Evolutionary conservation across 768 basidiomycete genomes (phyloP).

Genomic region (Trametes villosa): DNA sequence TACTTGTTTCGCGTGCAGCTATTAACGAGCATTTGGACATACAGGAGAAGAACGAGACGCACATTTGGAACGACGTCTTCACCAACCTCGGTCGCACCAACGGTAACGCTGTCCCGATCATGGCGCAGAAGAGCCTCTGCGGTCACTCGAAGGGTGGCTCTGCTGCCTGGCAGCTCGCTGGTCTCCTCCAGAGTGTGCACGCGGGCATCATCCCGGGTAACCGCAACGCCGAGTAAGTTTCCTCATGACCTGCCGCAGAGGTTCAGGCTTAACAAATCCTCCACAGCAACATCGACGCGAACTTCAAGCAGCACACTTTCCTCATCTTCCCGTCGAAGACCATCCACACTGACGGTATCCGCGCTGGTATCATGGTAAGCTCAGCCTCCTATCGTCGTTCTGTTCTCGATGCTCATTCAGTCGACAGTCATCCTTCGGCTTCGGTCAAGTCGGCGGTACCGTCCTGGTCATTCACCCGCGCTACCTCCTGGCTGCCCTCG

Average conservation of each 20-base stretch:
- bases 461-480: constrained; percentile 89
- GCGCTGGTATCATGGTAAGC: constrained; percentile 82
- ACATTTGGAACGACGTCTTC: constrained; percentile 96
- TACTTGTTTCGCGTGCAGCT: constrained; percentile 1
- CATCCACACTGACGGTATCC: constrained; percentile 92
- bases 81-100: constrained; percentile 84
- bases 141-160: constrained; percentile 99
- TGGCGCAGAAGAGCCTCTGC: constrained; percentile 96
- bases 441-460: constrained; percentile 97
- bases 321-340: constrained; percentile 98
- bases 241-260: neutral
- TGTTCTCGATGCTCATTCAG: constrained; percentile 12
- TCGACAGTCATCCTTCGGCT: constrained; percentile 87
- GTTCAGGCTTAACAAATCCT: neutral
- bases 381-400: neutral
- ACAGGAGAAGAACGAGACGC: constrained; percentile 96
- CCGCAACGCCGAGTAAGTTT: constrained; percentile 90
- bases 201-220: constrained; percentile 94
- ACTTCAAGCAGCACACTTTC: constrained; percentile 86
- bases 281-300: constrained; percentile 86
- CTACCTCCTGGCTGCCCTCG: constrained; percentile 83
- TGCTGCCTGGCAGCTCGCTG: constrained; percentile 97
- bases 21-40: constrained; percentile 17
- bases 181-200: constrained; percentile 82
- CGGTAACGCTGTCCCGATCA: constrained; percentile 96